A percentile compares a stretch with the other conserved stretches of the same genome.
phyloP scores from a whole-genome alignment of 2,329 filamentous ascomycete genomes.

The Ambrosiella xylebori region DNA sequence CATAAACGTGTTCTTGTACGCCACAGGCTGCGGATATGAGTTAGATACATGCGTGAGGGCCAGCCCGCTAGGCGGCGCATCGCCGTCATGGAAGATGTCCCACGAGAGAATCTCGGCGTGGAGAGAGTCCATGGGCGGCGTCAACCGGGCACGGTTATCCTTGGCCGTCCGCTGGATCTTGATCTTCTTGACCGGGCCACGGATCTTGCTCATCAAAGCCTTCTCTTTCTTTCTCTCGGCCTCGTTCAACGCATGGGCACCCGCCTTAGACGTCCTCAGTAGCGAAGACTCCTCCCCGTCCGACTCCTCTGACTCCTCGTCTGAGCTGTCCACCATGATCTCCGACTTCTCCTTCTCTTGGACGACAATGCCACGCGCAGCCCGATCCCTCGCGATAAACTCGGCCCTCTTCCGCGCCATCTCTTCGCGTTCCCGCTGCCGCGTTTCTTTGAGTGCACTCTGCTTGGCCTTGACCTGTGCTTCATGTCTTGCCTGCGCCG shows the following conservation, averaged over 20 bases:
- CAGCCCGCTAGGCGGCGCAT: conserved; percentile 63
- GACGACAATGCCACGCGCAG: conserved; percentile 22
- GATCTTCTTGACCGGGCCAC: conserved; percentile 66
- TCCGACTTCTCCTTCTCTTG: conserved; percentile 26
- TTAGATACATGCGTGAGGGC: conserved; percentile 62
- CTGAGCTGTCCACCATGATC: conserved; percentile 77
- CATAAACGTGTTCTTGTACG: conserved; percentile 81
- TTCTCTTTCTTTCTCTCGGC: conserved; percentile 28
- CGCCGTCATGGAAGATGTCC: conserved; percentile 85
- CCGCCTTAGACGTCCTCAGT: conserved; percentile 29
- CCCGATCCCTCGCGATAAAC: conserved; percentile 50
- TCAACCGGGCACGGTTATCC: conserved; percentile 83
- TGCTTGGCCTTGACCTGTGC: conserved; percentile 16
- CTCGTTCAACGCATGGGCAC: conserved; percentile 31
- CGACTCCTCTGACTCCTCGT: conserved; percentile 46
- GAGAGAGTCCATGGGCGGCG: conserved; percentile 70
- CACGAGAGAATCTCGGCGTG: conserved; percentile 79
- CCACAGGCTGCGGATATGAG: conserved; percentile 54
- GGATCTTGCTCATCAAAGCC: conserved; percentile 36
- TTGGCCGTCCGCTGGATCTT: conserved; percentile 68
- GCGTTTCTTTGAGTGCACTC: conserved; percentile 45
- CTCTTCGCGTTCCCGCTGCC: conserved; percentile 58
- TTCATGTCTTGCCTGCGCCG: conserved; percentile 16
- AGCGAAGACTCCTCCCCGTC: conserved; percentile 30
- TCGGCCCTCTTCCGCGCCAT: conserved; percentile 56